Percentiles rank a stretch among this genome's conserved stretches.
Conservation (phyloP, 148 eudicot species). For the Silene latifolia region DNA sequence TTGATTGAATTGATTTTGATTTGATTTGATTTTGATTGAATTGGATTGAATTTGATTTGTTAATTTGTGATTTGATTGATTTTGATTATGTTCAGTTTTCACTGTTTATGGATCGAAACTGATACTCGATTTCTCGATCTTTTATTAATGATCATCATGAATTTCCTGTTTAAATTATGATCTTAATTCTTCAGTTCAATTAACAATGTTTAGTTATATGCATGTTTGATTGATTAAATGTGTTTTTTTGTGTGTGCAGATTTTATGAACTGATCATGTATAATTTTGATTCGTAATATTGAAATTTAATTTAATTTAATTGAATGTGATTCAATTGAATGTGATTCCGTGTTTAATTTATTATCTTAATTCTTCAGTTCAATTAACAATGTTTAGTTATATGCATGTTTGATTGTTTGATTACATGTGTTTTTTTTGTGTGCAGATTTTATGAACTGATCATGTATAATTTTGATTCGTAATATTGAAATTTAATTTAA, state of each 20-base stretch:
- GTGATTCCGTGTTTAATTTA: not conserved
- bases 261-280: not conserved
- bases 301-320: not conserved
- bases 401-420: no score
- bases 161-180: not conserved
- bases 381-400: not conserved
- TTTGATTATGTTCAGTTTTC: not conserved
- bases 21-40: not conserved
- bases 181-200: not conserved
- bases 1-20: no score
- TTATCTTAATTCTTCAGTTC: not conserved
- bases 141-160: not conserved
- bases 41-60: not conserved
- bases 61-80: not conserved
- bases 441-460: not conserved
- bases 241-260: no score
- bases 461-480: not conserved
- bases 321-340: not conserved
- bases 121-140: not conserved
- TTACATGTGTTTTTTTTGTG: no score
- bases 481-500: not conserved
- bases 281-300: constrained; percentile 2
- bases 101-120: constrained; percentile 18
- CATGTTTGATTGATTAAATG: no score
- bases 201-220: not conserved